Base-by-base conservation (phyloP, 495 filamentous ascomycete species). In the Pyrenula massariospora region DNA sequence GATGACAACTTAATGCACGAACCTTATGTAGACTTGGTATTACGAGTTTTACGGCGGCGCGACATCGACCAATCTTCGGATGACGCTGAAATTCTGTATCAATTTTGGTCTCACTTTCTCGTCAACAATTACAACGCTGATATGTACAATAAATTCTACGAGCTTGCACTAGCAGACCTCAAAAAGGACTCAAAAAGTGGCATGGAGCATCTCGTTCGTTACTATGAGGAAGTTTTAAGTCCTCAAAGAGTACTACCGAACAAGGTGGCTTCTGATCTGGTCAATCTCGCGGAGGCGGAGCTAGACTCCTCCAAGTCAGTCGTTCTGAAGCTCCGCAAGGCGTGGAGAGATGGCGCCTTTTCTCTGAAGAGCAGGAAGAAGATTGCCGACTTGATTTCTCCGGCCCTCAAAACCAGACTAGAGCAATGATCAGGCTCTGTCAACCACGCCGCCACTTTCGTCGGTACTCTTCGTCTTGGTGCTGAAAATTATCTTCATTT, bases 81-180 rank as follows among this genome's bases (percentile, higher is more conserved):
- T 19, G 50, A 86, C 64, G 86, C 87, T 75, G 76, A 80, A 56
- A 75, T 81, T 56, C 77, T 89, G 12, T 91, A 89, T 68, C 74
- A 84, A 56, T 87, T 86, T 70, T 91, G 88, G 88, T 83, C 83
- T n/a, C 78, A 85, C 63, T 87, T 87, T 65, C 78, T 93, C 48
- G 74, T 83, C 57, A 74, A 79, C 59, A 84, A 85, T 65, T 93
- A 93, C 78, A 86, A 93, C 67, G 70, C 73, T 55, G 75, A 73
- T 58, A 86, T 95, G 79, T 95, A 94, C 73, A 70, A 80, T 65
- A 87, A 94, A 68, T 93, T 94, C 71, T 77, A 82, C 59, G 70
- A 72, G 60, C 74, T 79, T 63, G 88, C 90, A 56, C 67, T 85
- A 58, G 84, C 86, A 62, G 89, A 95, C 65, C 61, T 63, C 36